Percentiles rank a stretch among this genome's conserved stretches.
Conservation (phyloP, 2,329 filamentous ascomycete genomes). For the Pseudogymnoascus sp. region DNA sequence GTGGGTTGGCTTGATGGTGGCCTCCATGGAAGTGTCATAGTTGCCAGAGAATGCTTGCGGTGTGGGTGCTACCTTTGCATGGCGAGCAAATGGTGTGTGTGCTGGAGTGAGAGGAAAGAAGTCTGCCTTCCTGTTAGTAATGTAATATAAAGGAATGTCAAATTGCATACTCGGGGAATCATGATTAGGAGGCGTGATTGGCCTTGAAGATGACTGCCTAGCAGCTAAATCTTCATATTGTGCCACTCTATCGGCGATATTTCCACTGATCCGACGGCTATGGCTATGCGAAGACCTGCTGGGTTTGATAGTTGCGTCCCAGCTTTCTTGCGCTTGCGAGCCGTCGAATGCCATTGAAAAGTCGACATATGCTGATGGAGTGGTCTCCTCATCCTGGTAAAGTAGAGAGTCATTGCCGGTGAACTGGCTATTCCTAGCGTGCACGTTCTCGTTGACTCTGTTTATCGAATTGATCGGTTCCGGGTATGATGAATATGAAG, state of each 20-base stretch:
- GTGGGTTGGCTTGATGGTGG: constrained; percentile 52
- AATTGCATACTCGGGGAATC: constrained; percentile 47
- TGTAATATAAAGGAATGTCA: neutral
- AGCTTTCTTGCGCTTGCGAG: constrained; percentile 12
- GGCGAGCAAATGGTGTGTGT: constrained; percentile 49
- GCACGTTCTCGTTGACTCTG: constrained; percentile 29
- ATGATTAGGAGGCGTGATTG: constrained; percentile 55
- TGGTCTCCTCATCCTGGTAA: constrained; percentile 20
- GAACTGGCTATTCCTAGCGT: constrained; percentile 15
- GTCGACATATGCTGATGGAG: constrained; percentile 25
- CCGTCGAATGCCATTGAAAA: constrained; percentile 24
- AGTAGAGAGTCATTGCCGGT: constrained; percentile 24
- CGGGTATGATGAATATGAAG: constrained; percentile 24
- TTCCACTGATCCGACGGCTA: constrained; percentile 50
- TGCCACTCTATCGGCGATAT: constrained; percentile 50
- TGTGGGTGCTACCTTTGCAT: constrained; percentile 20
- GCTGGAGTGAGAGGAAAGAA: constrained; percentile 61
- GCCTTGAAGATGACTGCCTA: constrained; percentile 39
- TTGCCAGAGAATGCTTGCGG: constrained; percentile 48
- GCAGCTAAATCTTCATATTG: constrained; percentile 49
- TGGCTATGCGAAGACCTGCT: constrained; percentile 24
- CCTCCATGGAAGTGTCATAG: constrained; percentile 59
- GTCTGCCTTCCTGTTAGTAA: constrained; percentile 34
- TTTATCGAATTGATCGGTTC: constrained; percentile 38
- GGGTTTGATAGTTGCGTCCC: constrained; percentile 12